A percentile compares a stretch with the other conserved stretches of the same genome.
phyloP scores from a whole-genome alignment of 2,329 filamentous ascomycete species.

The Ceratocystis eucalypticola region DNA sequence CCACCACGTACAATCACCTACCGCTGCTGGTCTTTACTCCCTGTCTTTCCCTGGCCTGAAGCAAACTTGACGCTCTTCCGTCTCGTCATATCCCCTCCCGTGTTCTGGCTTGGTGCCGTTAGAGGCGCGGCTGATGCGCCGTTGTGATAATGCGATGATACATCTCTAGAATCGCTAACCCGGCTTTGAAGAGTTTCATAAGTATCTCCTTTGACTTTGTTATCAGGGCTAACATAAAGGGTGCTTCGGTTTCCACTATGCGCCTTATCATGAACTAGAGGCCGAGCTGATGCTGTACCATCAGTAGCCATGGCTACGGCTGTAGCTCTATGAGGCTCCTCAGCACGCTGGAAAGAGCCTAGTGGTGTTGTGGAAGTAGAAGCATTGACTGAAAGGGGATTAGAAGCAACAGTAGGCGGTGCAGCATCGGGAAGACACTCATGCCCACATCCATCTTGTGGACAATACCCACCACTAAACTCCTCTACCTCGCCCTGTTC shows the following conservation, averaged over 20 bases:
- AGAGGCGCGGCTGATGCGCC: conserved; percentile 23
- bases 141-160: not conserved
- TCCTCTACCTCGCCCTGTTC: conserved; percentile 20
- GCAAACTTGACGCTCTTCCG: conserved; percentile 53
- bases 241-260: conserved; percentile 3
- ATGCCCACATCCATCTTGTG: conserved; percentile 51
- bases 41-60: conserved; percentile 5
- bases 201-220: conserved; percentile 34
- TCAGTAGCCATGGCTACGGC: not conserved
- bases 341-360: conserved; percentile 14
- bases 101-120: conserved; percentile 28
- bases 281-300: conserved; percentile 31
- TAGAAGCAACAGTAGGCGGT: not conserved
- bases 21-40: not conserved
- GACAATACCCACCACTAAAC: conserved; percentile 45
- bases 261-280: conserved; percentile 44
- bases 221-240: not conserved
- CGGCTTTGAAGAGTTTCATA: not conserved
- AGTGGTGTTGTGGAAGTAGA: conserved; percentile 20
- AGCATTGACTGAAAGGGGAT: conserved; percentile 4
- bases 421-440: conserved; percentile 41
- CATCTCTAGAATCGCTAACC: not conserved
- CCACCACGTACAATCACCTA: not conserved
- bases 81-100: conserved; percentile 32
- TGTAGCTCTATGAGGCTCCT: not conserved